Evolutionary conservation across 306 rosid species (phyloP).

Genomic region (Prunus davidiana): DNA sequence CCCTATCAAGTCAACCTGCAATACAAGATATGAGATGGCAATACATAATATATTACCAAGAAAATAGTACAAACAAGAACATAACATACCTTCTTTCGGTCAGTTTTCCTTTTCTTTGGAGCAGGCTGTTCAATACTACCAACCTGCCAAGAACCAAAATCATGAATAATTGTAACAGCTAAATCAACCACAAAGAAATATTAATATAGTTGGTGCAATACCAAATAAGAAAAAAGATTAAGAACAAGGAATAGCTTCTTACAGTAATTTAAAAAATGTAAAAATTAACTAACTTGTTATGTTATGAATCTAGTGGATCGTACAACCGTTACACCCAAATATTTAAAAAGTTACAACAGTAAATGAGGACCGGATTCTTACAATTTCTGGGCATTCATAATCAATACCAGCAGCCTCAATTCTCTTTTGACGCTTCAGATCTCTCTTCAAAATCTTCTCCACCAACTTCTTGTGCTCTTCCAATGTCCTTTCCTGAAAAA

Average conservation of each 20-base stretch:
- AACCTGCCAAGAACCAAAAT: conserved; percentile 42
- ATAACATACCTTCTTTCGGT: conserved; percentile 26
- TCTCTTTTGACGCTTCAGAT: conserved; percentile 51
- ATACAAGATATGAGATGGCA: not conserved
- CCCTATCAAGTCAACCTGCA: not conserved
- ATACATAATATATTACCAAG: not conserved
- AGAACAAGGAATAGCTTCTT: not conserved
- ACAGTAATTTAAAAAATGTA: not conserved
- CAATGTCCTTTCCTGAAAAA: conserved; percentile 66
- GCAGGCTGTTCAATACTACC: conserved; percentile 51
- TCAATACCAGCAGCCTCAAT: conserved; percentile 84
- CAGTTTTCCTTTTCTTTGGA: conserved; percentile 85
- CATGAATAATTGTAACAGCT: not conserved
- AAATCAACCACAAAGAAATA: conserved; percentile 2
- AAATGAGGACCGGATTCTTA: conserved; percentile 31
- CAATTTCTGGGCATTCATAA: conserved; percentile 82
- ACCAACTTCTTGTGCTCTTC: conserved; percentile 66
- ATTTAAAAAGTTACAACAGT: not conserved
- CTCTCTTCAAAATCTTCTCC: conserved; percentile 54
- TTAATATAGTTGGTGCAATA: not conserved
- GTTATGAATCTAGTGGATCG: too few relatives aligned
- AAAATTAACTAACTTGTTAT: too few relatives aligned
- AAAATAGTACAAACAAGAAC: not conserved
- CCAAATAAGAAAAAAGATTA: not conserved
- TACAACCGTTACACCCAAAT: too few relatives aligned